Base-by-base conservation (phyloP, 169 alveolate species). In the Plasmodium vinckei region DNA sequence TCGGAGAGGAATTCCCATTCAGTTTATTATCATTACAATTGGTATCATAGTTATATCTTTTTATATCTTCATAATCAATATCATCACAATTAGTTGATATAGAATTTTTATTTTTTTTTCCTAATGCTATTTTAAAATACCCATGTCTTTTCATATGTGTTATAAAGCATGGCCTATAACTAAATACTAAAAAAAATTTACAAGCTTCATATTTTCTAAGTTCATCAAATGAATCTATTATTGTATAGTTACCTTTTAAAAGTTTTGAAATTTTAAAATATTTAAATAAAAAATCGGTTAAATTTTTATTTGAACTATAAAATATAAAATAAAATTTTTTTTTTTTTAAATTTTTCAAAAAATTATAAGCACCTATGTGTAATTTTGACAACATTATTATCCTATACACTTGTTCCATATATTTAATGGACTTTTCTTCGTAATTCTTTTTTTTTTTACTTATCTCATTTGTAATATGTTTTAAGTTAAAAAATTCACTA, bases 231-330 rank as follows among this genome's bases (percentile, higher is more conserved):
- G 77, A 59, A 61, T 69, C 64, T 53, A 82, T 69, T 56, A 82
- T 33, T 10, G 15, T 65, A 61, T 59, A 82, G 21, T 60, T 19
- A 53, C 47, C 46, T 68, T 69, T 67, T 56, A 67, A 82, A 46
- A 54, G 21, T n/a, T 68, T 82, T 0, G 49, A 21, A 56, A 82
- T 68, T 65, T 82, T 82, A 82, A 67, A 67, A 27, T 57, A 68
- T 39, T 60, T 82, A 56, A 82, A 82, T 67, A 82, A 47, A 15
- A 71, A 27, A 44, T 69, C 15, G 2, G 90, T 82, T 67, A 69
- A 68, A 27, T 82, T 67, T 82, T 82, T 82, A 67, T 82, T 82
- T 15, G 86, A 82, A 82, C 67, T 68, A 33, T 67, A 82, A 82
- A 82, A 82, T 82, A 82, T 7, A 23, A 65, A 67, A 56, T 44